Evolutionary conservation across 257 asterid species (phyloP).

Genomic region (Solanum etuberosum): DNA sequence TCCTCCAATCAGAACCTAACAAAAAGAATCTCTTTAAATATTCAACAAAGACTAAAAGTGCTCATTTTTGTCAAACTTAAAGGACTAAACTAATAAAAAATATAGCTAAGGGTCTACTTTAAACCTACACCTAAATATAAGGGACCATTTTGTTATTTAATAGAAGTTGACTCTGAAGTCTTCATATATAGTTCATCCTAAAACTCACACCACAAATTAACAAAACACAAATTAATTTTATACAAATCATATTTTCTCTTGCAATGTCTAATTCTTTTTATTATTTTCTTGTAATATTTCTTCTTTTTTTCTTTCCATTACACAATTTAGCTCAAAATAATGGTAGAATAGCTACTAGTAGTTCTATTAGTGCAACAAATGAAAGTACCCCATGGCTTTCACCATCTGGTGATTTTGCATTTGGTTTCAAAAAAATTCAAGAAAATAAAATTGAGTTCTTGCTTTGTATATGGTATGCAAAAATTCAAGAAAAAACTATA

Average conservation of each 20-base stretch:
- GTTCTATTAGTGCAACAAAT: not conserved
- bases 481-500: constrained; percentile 27
- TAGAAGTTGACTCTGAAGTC: not conserved
- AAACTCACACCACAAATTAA: not conserved
- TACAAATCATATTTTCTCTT: not conserved
- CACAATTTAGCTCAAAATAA: constrained; percentile 14
- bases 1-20: not conserved
- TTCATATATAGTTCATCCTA: not conserved
- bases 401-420: constrained; percentile 40
- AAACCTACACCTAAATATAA: not conserved
- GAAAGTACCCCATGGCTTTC: constrained; percentile 45
- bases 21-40: no score
- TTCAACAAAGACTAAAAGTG: no score
- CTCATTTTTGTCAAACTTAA: not conserved
- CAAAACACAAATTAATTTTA: not conserved
- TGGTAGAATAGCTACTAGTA: not conserved
- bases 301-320: not conserved
- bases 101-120: not conserved
- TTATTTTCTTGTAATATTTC: not conserved
- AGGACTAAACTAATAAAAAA: not conserved
- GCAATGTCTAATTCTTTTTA: constrained; percentile 1
- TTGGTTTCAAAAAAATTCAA: constrained; percentile 34
- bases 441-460: constrained; percentile 14
- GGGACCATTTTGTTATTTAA: not conserved
- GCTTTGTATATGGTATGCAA: constrained; percentile 49